Conservation (phyloP, 2,329 filamentous ascomycete genomes). For the Talaromyces pinophilus region DNA sequence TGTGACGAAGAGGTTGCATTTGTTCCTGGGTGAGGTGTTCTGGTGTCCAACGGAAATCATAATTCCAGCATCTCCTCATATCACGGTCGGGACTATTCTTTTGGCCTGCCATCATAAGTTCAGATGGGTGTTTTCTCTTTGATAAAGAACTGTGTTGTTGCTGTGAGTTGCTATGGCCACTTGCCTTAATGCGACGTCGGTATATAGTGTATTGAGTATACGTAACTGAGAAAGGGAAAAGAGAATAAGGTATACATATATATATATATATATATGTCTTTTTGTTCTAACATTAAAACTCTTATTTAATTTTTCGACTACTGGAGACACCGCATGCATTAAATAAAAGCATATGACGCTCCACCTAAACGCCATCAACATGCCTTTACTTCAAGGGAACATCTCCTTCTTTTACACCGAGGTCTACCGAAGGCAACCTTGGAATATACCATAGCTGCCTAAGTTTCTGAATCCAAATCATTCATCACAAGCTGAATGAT, state of each 20-base stretch:
- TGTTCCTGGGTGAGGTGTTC: constrained; percentile 8
- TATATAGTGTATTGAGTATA: not conserved
- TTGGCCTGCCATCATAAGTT: not conserved
- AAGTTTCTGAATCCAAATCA: not conserved
- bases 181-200: not conserved
- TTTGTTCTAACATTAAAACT: not conserved
- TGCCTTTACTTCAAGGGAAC: not conserved
- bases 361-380: not conserved
- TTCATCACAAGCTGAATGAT: not conserved
- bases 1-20: constrained; percentile 10
- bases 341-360: not conserved
- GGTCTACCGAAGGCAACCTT: not conserved
- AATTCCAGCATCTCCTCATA: constrained; percentile 4
- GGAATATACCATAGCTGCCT: not conserved
- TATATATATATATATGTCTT: not conserved
- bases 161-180: not conserved
- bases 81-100: not conserved
- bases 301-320: not conserved
- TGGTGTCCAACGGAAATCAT: constrained; percentile 11
- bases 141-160: not conserved
- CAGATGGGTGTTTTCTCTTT: not conserved
- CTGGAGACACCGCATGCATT: not conserved
- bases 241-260: not conserved
- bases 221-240: not conserved
- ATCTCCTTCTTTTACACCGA: not conserved